phyloP scores from a whole-genome alignment of 768 basidiomycete species.

The Amanita subjunquillea region DNA sequence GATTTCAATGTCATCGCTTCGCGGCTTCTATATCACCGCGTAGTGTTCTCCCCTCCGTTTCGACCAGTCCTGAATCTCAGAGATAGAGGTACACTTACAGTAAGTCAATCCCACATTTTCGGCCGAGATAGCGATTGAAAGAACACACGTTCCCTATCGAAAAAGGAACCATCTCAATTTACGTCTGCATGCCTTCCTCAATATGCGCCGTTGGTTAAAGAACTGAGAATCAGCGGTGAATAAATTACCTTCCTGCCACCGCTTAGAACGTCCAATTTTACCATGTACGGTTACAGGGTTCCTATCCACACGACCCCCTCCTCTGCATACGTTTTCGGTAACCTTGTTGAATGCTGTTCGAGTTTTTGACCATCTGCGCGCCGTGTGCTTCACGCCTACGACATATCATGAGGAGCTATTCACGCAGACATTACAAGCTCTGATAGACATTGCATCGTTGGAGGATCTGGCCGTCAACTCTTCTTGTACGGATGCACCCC shows the following conservation, averaged over 20 bases:
- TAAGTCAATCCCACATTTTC: conserved; percentile 11
- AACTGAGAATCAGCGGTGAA: conserved; percentile 36
- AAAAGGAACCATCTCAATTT: conserved; percentile 26
- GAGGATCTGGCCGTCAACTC: conserved; percentile 22
- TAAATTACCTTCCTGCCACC: conserved; percentile 2
- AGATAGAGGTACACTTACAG: conserved; percentile 21
- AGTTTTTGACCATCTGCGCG: conserved; percentile 22
- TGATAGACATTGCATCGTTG: conserved; percentile 15
- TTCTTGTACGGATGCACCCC: conserved; percentile 22
- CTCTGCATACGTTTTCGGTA: conserved; percentile 18
- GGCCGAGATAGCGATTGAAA: conserved; percentile 3
- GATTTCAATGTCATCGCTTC: conserved; percentile 36
- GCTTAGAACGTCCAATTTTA: conserved; percentile 3
- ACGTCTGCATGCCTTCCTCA: conserved; percentile 27
- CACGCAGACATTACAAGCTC: conserved; percentile 14
- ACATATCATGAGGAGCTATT: conserved; percentile 26
- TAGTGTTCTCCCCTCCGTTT: conserved; percentile 30
- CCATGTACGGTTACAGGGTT: conserved; percentile 12
- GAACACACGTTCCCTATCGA: not conserved
- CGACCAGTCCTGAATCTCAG: conserved; percentile 23
- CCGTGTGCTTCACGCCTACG: conserved; percentile 22
- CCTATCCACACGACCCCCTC: conserved; percentile 19
- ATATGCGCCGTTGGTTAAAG: conserved; percentile 29
- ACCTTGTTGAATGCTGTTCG: conserved; percentile 18
- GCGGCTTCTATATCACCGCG: conserved; percentile 31